These are phyloP conservation scores for Yamadazyma kitorensis DNA, from an alignment of 805 yeast genomes.

Conservation along the genomic window DNA sequence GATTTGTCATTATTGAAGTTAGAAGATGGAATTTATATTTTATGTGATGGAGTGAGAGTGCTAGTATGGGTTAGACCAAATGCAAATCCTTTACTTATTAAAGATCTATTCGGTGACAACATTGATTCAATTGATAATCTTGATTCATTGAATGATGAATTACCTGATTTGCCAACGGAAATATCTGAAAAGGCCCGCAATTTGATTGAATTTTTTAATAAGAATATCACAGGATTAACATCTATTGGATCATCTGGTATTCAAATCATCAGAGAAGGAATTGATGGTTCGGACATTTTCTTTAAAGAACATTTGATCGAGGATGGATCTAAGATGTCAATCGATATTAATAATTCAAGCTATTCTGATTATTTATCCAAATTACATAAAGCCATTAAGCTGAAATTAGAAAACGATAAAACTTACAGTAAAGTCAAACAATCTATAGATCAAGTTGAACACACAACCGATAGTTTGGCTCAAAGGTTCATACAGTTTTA, in stretches of 20 bases:
- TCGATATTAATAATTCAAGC: constrained; percentile 38
- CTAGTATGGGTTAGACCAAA: constrained; percentile 67
- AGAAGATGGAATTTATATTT: constrained; percentile 73
- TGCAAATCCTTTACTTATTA: constrained; percentile 62
- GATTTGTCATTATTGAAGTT: constrained; percentile 44
- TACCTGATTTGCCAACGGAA: constrained; percentile 70
- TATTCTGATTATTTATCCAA: constrained; percentile 66
- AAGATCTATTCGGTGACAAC: constrained; percentile 68
- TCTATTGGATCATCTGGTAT: constrained; percentile 39
- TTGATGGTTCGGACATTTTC: constrained; percentile 53
- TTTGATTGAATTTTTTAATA: constrained; percentile 53
- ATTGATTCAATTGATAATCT: constrained; percentile 46
- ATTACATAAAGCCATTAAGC: constrained; percentile 63
- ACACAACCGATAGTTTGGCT: constrained; percentile 36
- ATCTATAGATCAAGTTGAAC: constrained; percentile 24
- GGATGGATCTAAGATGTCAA: constrained; percentile 49
- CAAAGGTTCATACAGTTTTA: constrained; percentile 39
- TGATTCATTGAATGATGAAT: constrained; percentile 48
- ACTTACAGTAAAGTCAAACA: constrained; percentile 26
- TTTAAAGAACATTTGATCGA: constrained; percentile 68
- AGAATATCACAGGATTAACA: constrained; percentile 25
- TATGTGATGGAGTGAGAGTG: constrained; percentile 64
- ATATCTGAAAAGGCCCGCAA: constrained; percentile 67
- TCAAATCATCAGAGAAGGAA: constrained; percentile 60
- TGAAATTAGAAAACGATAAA: constrained; percentile 48